Evolutionary conservation across 768 basidiomycete genomes (phyloP).

Genomic region (Lanmaoa pseudosensibilis): DNA sequence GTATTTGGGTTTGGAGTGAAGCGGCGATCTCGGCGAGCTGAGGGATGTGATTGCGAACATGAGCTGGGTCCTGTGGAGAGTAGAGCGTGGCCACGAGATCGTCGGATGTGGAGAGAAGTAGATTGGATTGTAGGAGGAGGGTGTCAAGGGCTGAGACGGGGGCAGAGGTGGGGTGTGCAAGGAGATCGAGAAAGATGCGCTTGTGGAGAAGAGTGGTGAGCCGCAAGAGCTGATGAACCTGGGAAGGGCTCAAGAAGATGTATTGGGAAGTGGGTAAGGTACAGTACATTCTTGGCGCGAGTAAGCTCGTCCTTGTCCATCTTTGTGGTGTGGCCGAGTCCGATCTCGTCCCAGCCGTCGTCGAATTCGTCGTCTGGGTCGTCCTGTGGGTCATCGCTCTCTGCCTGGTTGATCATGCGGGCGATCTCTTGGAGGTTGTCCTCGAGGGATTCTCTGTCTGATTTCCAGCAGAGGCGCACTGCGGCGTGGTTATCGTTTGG

Average conservation of each 20-base stretch:
- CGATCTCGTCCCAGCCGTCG: slow-evolving; percentile 68
- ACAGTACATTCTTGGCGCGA: slow-evolving; percentile 56
- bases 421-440: slow-evolving; percentile 62
- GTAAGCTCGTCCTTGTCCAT: slow-evolving; percentile 52
- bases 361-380: slow-evolving; percentile 20
- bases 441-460: slow-evolving; percentile 55
- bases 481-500: slow-evolving; percentile 59
- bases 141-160: slow-evolving; percentile 44
- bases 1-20: slow-evolving; percentile 35
- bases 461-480: slow-evolving; percentile 50
- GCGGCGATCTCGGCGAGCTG: slow-evolving; percentile 39
- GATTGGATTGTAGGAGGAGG: slow-evolving; percentile 50
- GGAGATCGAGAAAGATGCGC: slow-evolving; percentile 52
- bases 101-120: slow-evolving; percentile 56
- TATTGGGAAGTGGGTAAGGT: neutral
- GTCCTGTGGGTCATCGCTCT: slow-evolving; percentile 25
- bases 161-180: slow-evolving; percentile 35
- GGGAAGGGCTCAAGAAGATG: slow-evolving; percentile 4
- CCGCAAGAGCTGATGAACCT: slow-evolving; percentile 64
- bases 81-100: slow-evolving; percentile 70
- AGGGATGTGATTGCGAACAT: slow-evolving; percentile 41
- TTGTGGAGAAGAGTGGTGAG: slow-evolving; percentile 63
- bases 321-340: slow-evolving; percentile 43
- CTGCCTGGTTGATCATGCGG: slow-evolving; percentile 48
- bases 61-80: slow-evolving; percentile 52